phyloP scores from a whole-genome alignment of 2,329 filamentous ascomycete species.

The Aphanoascus verrucosus region DNA sequence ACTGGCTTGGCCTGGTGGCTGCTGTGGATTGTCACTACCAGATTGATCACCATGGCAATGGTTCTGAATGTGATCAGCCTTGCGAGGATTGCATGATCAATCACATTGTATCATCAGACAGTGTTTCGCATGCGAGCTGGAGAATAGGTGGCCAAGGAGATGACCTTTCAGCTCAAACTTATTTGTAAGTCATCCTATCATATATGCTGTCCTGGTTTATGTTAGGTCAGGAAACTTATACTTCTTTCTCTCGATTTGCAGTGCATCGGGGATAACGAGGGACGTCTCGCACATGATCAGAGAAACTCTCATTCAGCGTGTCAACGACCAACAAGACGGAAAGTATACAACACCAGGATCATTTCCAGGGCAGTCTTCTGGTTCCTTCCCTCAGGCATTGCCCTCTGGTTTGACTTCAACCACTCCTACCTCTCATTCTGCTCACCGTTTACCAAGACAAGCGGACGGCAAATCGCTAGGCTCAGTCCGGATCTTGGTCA shows the following conservation, averaged over 20 bases:
- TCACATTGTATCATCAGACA: constrained; percentile 29
- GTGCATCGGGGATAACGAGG: constrained; percentile 33
- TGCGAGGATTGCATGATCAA: constrained; percentile 30
- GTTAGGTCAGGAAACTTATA: constrained; percentile 17
- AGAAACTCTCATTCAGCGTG: constrained; percentile 25
- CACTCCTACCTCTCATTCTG: constrained; percentile 1
- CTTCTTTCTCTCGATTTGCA: constrained; percentile 16
- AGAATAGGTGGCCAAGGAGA: constrained; percentile 26
- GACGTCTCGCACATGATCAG: constrained; percentile 35
- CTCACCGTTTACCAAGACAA: not conserved
- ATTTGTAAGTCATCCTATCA: constrained; percentile 29
- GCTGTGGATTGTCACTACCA: constrained; percentile 37
- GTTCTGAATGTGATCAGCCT: constrained; percentile 21
- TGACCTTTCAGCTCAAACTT: constrained; percentile 26
- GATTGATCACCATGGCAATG: constrained; percentile 29
- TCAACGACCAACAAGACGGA: constrained; percentile 11
- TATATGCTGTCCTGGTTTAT: not conserved
- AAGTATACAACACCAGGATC: not conserved
- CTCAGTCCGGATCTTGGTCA: constrained; percentile 23
- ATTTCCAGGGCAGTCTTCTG: constrained; percentile 2
- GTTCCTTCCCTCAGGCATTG: not conserved
- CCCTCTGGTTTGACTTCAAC: not conserved
- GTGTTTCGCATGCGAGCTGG: constrained; percentile 27
- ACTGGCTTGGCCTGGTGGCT: constrained; percentile 36
- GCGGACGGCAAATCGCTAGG: not conserved